Evolutionary conservation across 1,139 yeast species (phyloP), one percentile per base, ranked within the genome.

Genomic region (Taiozyma sp.): DNA sequence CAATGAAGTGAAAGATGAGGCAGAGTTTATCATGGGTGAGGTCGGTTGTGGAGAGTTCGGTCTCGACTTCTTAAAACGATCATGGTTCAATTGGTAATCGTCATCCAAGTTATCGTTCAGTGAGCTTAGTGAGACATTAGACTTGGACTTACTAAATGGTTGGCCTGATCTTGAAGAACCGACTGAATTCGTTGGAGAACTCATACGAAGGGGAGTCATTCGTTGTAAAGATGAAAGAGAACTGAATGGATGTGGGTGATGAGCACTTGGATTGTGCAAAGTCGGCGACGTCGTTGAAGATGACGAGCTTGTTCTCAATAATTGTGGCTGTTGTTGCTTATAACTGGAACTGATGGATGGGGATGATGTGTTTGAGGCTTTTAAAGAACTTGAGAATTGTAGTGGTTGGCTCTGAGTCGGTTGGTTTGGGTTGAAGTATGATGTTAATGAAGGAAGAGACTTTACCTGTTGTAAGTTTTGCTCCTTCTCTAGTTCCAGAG

Each of bases 11-110:
- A 68, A 65, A 3, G 68, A 48, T n/a, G 44, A 60, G 55, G 24
- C 64, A 55, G 49, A 62, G n/a, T 77, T 75, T 13, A 77, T 70
- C 7, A 80, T 72, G 4, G 89, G 88, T 0, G 88, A 84, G 42
- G 84, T 79, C 19, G 85, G 80, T 13, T 34, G 45, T 47, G 89
- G 91, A n/a, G 91, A 83, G 64, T 81, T 85, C 42, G 95, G 95
- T 56, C 95, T 72, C 46, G 93, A 83, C 60, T 78, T 80, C 62
- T 85, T 85, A 47, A 81, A 70, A 48, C 83, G 73, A 47, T 71
- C 73, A 50, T 62, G 76, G 75, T 64, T 72, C 68, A 54, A 78
- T 71, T 59, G 73, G 52, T 76, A 79, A 56, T 79, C 81, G 42
- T 76, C 71, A 16, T 74, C 73, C 51, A 65, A 52, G 50, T 63